These are phyloP conservation scores for Kitagawia praeruptora DNA, from an alignment of 129 eudicot species.

Conservation along the genomic window DNA sequence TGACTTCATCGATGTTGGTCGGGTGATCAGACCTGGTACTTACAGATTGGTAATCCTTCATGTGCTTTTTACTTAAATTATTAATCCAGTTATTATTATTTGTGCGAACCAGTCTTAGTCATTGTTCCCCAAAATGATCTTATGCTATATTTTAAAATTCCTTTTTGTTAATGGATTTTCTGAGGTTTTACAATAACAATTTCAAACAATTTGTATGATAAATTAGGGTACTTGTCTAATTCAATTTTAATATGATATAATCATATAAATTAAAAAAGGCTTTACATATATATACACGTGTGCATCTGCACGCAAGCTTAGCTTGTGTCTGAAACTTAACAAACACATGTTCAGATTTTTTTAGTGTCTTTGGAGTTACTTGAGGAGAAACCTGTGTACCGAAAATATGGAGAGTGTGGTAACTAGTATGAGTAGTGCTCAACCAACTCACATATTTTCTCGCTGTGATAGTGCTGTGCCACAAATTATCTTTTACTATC, in stretches of 20 bases:
- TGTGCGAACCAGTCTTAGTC: background rate
- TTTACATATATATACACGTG: too few species aligned
- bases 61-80: background rate
- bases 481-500: background rate
- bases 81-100: too few species aligned
- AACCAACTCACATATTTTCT: background rate
- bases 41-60: slow-evolving; percentile 71
- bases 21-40: slow-evolving; percentile 67
- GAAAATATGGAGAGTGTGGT: too few species aligned
- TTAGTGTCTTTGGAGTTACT: background rate
- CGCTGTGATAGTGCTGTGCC: background rate
- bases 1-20: slow-evolving; percentile 80
- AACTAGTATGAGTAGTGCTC: too few species aligned
- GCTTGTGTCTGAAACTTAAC: too few species aligned
- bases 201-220: background rate
- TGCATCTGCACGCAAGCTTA: too few species aligned
- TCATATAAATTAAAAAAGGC: too few species aligned
- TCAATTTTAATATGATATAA: too few species aligned
- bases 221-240: background rate
- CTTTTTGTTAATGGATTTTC: background rate
- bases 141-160: too few species aligned
- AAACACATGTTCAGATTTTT: too few species aligned
- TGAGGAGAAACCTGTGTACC: background rate
- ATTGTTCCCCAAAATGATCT: background rate
- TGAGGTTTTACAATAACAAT: background rate